Evolutionary conservation across 805 yeast species (phyloP), one percentile per base, ranked within the genome.

Genomic region (Wickerhamiella occidentalis): DNA sequence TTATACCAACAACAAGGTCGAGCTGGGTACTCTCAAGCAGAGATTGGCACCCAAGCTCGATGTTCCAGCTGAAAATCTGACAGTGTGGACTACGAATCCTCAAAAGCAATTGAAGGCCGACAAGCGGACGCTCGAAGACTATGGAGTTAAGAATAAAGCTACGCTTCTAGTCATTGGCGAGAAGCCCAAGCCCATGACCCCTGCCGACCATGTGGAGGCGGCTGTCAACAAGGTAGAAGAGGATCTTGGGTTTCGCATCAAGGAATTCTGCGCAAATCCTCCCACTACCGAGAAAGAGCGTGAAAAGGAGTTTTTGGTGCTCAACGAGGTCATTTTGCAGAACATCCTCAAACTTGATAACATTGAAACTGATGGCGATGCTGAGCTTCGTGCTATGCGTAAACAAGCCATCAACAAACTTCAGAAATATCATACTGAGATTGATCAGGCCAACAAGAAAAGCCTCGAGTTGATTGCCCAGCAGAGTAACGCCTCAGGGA

Each of bases 1-100:
- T 50, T 55, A 48, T 40, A 40, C 81, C 79, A 4, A 88, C 77
- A 52, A 73, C 46, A 94, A 94, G 0, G 77, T 88, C 8, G 75
- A 80, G 17, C 29, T 88, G 29, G 73, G 69, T 15, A 77, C 80
- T 54, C 69, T 86, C 49, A 73, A 86, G 53, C 55, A 63, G 1
- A 81, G 78, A 59, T 64, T 80, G 2, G 72, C 79, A 30, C 65
- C 70, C 37, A 68, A 83, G 53, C 75, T 82, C 56, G 70, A 72
- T 51, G 77, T 76, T 12, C 60, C 48, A 66, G 68, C 54, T 5
- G 40, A 37, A 8, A 40, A 44, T 21, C 54, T 58, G 12, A 22
- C 35, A 23, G 51, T 60, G 26, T 55, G 30, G 50, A 46, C 49
- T 40, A 23, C 47, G 18, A 45, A 47, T 19, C 58, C 58, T 23